Evolutionary conservation across 2,329 filamentous ascomycete species (phyloP), one percentile per base, ranked within the genome.

Genomic region (Pseudocercospora cruenta): DNA sequence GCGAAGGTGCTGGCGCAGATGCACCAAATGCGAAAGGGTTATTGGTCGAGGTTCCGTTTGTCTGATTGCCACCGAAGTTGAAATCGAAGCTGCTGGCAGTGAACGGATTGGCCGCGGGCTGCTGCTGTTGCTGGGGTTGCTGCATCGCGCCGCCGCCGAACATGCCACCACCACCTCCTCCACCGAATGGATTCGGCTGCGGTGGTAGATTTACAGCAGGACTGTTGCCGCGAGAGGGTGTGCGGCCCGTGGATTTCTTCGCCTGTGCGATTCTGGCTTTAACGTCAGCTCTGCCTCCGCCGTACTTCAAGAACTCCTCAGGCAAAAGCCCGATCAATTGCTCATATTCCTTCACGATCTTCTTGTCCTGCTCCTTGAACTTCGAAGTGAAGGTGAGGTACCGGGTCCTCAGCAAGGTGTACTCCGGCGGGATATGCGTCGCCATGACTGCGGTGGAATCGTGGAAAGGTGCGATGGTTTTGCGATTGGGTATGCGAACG

Each of bases 11-110:
- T 59, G 63, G 63, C 39, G 63, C 51, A 16, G 61, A 63, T 24
- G 58, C 65, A 53, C 66, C 65, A 53, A 71, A 71, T 63, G 62
- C 60, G 45, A 68, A 71, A 45, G 60, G 57, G 19, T 21, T 24
- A 24, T 39, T 22, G 16, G 63, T 16, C 16, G 51, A 33, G 24
- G 31, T 26, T 62, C 65, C 64, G 45, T 66, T 67, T 36, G 53
- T 28, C 47, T 62, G 61, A 26, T 67, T 59, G 31, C 60, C 63
- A 33, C 61, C 62, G 53, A 67, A 68, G 2, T 39, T 55, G 65
- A 70, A 70, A 33, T 62, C 57, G 60, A 69, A 65, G 60, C 43
- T 64, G 58, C 55, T 53, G 49, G 51, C 51, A 24, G 28, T 58
- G 51, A 64, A 67, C 8, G 65, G 58, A 59, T 68, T 68, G 22